Conservation (phyloP, 805 yeast genomes). For the Saturnispora quitensis region DNA sequence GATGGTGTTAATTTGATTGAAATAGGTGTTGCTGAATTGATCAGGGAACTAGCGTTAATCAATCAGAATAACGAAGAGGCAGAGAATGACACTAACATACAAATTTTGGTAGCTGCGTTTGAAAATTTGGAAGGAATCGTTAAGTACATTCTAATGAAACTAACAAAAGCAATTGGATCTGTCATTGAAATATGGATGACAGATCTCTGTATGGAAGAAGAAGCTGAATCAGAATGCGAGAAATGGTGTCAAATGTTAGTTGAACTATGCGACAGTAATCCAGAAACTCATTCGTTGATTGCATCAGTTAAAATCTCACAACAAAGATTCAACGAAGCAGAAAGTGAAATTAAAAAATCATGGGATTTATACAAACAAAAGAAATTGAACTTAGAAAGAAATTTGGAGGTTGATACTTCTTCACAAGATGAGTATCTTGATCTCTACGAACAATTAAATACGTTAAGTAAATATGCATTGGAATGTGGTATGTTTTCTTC, state of each 20-base stretch:
- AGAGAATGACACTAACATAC: slow-evolving; percentile 16
- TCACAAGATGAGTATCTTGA: slow-evolving; percentile 44
- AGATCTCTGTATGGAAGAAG: slow-evolving; percentile 87
- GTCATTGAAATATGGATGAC: slow-evolving; percentile 97
- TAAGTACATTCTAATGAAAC: slow-evolving; percentile 41
- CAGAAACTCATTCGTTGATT: slow-evolving; percentile 74
- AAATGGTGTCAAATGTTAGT: slow-evolving; percentile 56
- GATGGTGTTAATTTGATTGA: slow-evolving; percentile 59
- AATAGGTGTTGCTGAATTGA: slow-evolving; percentile 51
- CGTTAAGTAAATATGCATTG: slow-evolving; percentile 63
- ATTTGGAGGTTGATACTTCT: slow-evolving; percentile 24
- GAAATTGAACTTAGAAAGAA: slow-evolving; percentile 38
- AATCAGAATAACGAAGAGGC: slow-evolving; percentile 2
- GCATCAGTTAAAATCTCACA: slow-evolving; percentile 89
- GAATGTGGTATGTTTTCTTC: slow-evolving; percentile 68
- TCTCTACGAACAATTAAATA: slow-evolving; percentile 61
- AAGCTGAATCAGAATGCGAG: slow-evolving; percentile 79
- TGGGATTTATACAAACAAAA: slow-evolving; percentile 60
- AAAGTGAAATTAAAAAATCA: slow-evolving; percentile 51
- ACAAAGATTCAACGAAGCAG: slow-evolving; percentile 65
- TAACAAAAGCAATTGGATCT: slow-evolving; percentile 72
- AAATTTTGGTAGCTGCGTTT: slow-evolving; percentile 23
- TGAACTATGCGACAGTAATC: slow-evolving; percentile 47
- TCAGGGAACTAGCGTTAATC: slow-evolving; percentile 26
- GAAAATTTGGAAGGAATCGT: slow-evolving; percentile 20